Percentiles rank a stretch among this genome's conserved stretches.
These are phyloP conservation scores for Moesziomyces globuligerus DNA, from an alignment of 1,284 basidiomycete genomes.

Conservation along the genomic window DNA sequence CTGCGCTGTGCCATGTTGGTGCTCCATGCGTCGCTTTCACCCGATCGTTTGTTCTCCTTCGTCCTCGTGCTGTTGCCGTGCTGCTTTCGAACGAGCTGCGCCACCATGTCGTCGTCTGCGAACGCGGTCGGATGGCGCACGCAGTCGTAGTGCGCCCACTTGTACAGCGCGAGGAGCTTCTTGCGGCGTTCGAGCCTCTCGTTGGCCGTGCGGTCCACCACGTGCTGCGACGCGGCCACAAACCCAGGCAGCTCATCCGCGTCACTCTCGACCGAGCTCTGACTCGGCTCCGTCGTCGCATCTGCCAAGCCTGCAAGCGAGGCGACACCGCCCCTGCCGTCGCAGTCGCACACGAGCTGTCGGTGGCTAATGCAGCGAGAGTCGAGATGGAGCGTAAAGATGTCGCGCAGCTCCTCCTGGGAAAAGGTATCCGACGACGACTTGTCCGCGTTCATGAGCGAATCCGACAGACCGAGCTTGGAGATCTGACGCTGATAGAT, in stretches of 20 bases:
- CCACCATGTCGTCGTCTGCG: conserved; percentile 32
- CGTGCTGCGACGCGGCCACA: conserved; percentile 52
- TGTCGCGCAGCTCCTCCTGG: conserved; percentile 72
- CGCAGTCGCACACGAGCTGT: conserved; percentile 65
- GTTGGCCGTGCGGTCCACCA: conserved; percentile 17
- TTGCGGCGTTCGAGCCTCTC: conserved; percentile 74
- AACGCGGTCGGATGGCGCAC: conserved; percentile 32
- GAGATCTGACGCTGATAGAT: conserved; percentile 83
- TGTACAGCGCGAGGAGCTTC: conserved; percentile 81
- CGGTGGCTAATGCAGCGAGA: conserved; percentile 91
- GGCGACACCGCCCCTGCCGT: conserved; percentile 46
- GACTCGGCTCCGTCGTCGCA: conserved; percentile 1
- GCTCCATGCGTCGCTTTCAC: conserved; percentile 36
- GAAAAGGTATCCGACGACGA: conserved; percentile 54
- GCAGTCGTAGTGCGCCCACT: conserved; percentile 84
- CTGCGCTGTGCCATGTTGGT: conserved; percentile 25
- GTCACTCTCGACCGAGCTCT: conserved; percentile 20
- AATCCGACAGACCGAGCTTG: conserved; percentile 82
- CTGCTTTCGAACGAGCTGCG: conserved; percentile 14
- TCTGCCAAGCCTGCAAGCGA: not conserved
- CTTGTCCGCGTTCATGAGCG: conserved; percentile 69
- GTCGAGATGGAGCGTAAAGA: conserved; percentile 84
- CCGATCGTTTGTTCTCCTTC: not conserved
- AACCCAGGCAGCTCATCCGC: conserved; percentile 43
- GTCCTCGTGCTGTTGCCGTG: not conserved